Base-by-base conservation (phyloP, 129 eudicot genomes). In the Daucus carota region DNA sequence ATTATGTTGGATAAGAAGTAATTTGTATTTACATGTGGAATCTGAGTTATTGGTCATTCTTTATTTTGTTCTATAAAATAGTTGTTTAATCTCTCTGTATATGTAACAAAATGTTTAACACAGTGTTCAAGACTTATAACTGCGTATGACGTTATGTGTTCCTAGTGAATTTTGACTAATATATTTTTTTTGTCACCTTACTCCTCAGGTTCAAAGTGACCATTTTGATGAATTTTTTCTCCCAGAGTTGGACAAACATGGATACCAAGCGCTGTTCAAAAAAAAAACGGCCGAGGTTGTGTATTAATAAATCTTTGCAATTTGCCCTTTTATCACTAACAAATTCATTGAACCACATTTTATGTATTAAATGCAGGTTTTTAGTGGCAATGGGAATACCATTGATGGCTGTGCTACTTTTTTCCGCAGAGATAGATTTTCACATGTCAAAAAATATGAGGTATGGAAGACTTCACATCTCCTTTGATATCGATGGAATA, bases 401-500 rank as follows among this genome's bases (percentile, higher is more conserved):
- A 70, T 88, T 70, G 98, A 93, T 81, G 98, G 98, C 36, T 93
- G 98, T 84, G 98, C 98, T 70, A 93, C 97, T 22, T 93, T 93
- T 77, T 93, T 93, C 75, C 95, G 97, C 54, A 86, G 96, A 84
- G 98, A 93, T 83, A 86, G 95, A 82, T 93, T 93, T 84, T 87
- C 98, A n/a, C 97, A 88, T 78, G 97, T 93, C 28, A 90, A 93
- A 78, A 93, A 93, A 86, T 93, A 93, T 34, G 98, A 93, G 98
- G 98, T 90, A 52, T 17, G 68, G 8, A 38, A n/a, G 28, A 40
- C 33, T 43, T 18, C 18, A 29, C 28, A 42, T 66, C 18, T 69
- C 48, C 13, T 45, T 63, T 32, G 32, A 26, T 14, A 14, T 22
- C 45, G 76, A 44, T 73, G 31, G 59, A 31, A 0, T 65, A 18